Evolutionary conservation across 352 stramenopile genomes (phyloP).

Genomic region (Globisporangium alternatum): DNA sequence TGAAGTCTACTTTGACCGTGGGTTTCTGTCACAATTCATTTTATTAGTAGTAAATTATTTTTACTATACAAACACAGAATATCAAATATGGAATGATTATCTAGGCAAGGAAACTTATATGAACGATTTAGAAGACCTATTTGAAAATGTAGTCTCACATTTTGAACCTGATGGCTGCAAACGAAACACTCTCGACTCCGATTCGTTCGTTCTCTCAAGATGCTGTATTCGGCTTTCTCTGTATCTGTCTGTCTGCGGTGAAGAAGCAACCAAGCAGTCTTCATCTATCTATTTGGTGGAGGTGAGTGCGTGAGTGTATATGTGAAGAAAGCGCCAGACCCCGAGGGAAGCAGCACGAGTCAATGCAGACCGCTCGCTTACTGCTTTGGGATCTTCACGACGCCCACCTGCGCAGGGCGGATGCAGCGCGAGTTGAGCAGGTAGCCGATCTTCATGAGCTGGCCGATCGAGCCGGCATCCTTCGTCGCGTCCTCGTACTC

Average conservation of each 20-base stretch:
- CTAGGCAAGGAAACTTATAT: too few species aligned
- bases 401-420: constrained; percentile 95
- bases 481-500: constrained; percentile 93
- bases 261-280: background rate
- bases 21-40: too few species aligned
- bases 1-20: too few species aligned
- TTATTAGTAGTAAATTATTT: too few species aligned
- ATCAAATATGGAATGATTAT: too few species aligned
- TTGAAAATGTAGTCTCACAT: too few species aligned
- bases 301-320: background rate
- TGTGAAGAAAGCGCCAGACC: background rate
- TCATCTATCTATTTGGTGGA: constrained; percentile 6
- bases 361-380: constrained; percentile 1
- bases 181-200: background rate
- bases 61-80: too few species aligned
- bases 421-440: constrained; percentile 95
- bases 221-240: constrained; percentile 3
- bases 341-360: background rate
- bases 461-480: constrained; percentile 90
- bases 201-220: background rate
- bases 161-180: background rate
- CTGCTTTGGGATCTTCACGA: constrained; percentile 54
- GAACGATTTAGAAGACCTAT: too few species aligned
- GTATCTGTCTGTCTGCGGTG: background rate
- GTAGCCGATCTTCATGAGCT: constrained; percentile 98